Evolutionary conservation across 2,329 filamentous ascomycete genomes (phyloP).

Genomic region (Diaporthe eres): DNA sequence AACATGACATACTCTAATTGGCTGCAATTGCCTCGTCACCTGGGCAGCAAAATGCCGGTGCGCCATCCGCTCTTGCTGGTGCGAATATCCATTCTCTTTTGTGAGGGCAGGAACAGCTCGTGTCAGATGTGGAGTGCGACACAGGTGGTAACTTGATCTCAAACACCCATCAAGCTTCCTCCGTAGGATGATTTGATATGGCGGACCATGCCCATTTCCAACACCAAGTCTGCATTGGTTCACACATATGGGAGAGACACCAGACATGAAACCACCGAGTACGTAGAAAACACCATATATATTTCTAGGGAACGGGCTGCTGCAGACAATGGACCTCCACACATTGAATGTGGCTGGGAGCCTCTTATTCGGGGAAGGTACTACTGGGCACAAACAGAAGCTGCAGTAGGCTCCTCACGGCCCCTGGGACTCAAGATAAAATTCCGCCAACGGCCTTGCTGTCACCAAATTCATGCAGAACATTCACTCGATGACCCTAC

Average conservation of each 20-base stretch:
- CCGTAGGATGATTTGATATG: too few species aligned
- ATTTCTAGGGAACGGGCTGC: not conserved
- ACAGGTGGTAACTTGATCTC: too few species aligned
- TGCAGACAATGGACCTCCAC: not conserved
- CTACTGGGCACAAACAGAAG: not conserved
- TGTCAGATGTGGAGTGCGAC: not conserved
- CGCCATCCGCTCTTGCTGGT: too few species aligned
- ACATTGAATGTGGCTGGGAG: not conserved
- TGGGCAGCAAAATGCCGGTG: too few species aligned
- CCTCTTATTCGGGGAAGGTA: not conserved
- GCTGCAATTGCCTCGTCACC: too few species aligned
- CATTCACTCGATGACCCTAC: not conserved
- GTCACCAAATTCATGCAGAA: not conserved
- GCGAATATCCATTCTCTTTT: too few species aligned
- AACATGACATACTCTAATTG: too few species aligned
- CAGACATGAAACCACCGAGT: not conserved
- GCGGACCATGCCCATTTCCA: too few species aligned
- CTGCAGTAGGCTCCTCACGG: too few species aligned
- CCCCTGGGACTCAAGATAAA: not conserved
- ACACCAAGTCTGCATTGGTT: too few species aligned
- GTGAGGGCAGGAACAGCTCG: not conserved
- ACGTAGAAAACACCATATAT: not conserved
- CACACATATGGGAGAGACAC: not conserved
- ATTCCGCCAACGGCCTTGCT: not conserved
- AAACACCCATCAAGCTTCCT: too few species aligned